These are phyloP conservation scores for Clathrospora elynae DNA, from an alignment of 2,329 filamentous ascomycete species.

Conservation along the genomic window DNA sequence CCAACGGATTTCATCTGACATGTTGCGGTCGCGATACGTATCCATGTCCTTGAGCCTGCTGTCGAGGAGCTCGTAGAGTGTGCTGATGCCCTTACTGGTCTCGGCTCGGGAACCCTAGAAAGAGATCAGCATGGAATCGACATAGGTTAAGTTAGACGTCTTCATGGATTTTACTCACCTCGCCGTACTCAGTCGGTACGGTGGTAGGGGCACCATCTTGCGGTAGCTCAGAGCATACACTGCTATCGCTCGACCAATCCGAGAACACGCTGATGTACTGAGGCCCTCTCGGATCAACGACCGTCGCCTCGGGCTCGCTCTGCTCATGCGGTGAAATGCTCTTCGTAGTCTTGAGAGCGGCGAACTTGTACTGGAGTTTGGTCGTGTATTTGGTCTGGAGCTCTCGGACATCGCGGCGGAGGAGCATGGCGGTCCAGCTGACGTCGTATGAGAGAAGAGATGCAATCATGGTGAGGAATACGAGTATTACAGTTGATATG, in stretches of 20 bases:
- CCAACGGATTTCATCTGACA: conserved; percentile 22
- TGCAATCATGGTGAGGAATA: conserved; percentile 4
- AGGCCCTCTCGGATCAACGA: background rate
- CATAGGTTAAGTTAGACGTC: too few species aligned
- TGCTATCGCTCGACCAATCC: background rate
- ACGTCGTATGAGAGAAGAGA: conserved; percentile 9
- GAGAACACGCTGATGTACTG: background rate
- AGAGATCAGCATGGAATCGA: too few species aligned
- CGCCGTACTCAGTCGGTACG: too few species aligned
- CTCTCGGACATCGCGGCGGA: conserved; percentile 26
- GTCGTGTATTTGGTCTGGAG: conserved; percentile 10
- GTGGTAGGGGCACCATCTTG: background rate
- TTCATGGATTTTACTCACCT: too few species aligned
- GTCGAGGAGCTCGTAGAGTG: conserved; percentile 18
- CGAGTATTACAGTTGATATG: background rate
- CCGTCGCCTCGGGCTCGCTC: background rate
- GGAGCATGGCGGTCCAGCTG: conserved; percentile 19
- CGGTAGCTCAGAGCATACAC: background rate
- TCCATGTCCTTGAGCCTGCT: conserved; percentile 15
- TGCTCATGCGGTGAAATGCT: background rate
- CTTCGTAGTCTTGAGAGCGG: background rate
- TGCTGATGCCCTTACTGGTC: background rate
- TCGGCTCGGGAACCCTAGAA: too few species aligned
- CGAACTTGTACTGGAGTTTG: conserved; percentile 7
- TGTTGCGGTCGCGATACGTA: conserved; percentile 9